Conservation (phyloP, 1,284 basidiomycete species). For the Naganishia sp. region DNA sequence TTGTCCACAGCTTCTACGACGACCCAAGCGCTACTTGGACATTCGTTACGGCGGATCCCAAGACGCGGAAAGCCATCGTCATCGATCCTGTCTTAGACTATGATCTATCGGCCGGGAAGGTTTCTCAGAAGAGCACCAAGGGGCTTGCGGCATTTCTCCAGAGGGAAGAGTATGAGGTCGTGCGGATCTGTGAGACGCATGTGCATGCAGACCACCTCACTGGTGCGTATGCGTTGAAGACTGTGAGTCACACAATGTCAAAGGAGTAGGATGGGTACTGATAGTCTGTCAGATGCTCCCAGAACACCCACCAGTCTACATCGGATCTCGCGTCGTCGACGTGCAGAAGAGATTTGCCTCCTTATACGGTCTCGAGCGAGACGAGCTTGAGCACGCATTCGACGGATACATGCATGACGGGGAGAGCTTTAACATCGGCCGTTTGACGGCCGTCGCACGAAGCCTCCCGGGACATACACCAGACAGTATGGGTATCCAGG, state of each 20-base stretch:
- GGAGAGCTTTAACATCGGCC: slow-evolving; percentile 37
- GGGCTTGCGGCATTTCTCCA: slow-evolving; percentile 37
- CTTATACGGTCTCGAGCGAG: slow-evolving; percentile 35
- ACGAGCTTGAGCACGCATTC: slow-evolving; percentile 37
- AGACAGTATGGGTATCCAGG: slow-evolving; percentile 34
- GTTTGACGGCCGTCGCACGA: slow-evolving; percentile 33
- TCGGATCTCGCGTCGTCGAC: slow-evolving; percentile 36
- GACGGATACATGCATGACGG: slow-evolving; percentile 41
- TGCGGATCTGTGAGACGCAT: slow-evolving; percentile 40
- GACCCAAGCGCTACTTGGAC: slow-evolving; percentile 40
- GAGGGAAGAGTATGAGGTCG: slow-evolving; percentile 33
- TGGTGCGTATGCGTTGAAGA: slow-evolving; percentile 35
- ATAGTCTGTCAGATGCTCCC: slow-evolving; percentile 25
- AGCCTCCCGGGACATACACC: slow-evolving; percentile 44
- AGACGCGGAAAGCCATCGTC: slow-evolving; percentile 35
- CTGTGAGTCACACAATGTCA: slow-evolving; percentile 11
- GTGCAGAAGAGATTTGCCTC: slow-evolving; percentile 38
- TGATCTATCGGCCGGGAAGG: slow-evolving; percentile 35
- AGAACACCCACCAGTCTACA: slow-evolving; percentile 33
- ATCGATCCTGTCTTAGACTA: slow-evolving; percentile 47
- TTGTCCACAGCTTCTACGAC: slow-evolving; percentile 44
- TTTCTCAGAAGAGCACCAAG: slow-evolving; percentile 37
- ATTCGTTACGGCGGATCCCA: slow-evolving; percentile 40
- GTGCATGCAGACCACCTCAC: slow-evolving; percentile 43
- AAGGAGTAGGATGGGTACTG: not conserved